Evolutionary conservation across 1,284 basidiomycete species (phyloP).

Genomic region (Macrocybe sp.): DNA sequence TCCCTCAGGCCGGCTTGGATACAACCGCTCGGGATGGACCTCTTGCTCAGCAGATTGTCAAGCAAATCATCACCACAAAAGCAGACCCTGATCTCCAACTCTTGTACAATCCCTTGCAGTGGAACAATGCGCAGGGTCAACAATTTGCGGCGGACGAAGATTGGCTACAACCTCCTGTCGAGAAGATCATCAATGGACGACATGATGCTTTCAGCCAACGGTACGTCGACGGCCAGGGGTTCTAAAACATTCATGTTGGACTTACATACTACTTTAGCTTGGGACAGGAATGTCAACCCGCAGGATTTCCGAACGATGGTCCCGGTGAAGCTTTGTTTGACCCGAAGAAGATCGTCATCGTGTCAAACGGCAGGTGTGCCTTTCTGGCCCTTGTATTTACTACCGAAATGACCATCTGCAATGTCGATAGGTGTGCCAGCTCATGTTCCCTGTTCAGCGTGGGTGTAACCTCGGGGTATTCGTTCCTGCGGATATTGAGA

Average conservation of each 20-base stretch:
- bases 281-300: slow-evolving; percentile 53
- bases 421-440: slow-evolving; percentile 34
- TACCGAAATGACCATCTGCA: slow-evolving; percentile 4
- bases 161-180: slow-evolving; percentile 44
- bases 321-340: slow-evolving; percentile 47
- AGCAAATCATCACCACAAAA: slow-evolving; percentile 35
- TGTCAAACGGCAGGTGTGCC: slow-evolving; percentile 47
- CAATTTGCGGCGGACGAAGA: slow-evolving; percentile 38
- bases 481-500: slow-evolving; percentile 2
- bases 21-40: slow-evolving; percentile 50
- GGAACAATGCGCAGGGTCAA: slow-evolving; percentile 42
- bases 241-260: neutral
- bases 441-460: slow-evolving; percentile 61
- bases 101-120: slow-evolving; percentile 48
- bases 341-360: slow-evolving; percentile 46
- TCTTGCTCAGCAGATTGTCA: slow-evolving; percentile 48
- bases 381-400: slow-evolving; percentile 2
- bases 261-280: slow-evolving; percentile 26
- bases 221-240: slow-evolving; percentile 21
- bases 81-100: slow-evolving; percentile 40
- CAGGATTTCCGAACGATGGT: slow-evolving; percentile 32
- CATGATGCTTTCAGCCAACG: slow-evolving; percentile 45
- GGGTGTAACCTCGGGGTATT: slow-evolving; percentile 12
- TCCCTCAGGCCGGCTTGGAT: slow-evolving; percentile 53
- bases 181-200: slow-evolving; percentile 42